Evolutionary conservation across 495 filamentous ascomycete genomes (phyloP).

Genomic region (Cairneyella variabilis): DNA sequence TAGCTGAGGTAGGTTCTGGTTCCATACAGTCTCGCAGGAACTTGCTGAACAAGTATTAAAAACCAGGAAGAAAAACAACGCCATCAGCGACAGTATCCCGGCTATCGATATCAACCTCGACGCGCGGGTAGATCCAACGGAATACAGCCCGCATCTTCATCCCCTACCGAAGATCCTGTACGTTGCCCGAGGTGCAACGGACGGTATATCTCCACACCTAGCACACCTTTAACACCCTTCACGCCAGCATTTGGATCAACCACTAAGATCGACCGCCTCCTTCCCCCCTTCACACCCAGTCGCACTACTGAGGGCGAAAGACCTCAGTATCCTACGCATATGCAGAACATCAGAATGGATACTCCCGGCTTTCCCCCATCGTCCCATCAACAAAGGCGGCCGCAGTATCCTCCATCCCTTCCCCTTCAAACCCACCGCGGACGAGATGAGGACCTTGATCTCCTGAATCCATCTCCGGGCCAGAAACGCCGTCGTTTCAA

Average conservation of each 20-base stretch:
- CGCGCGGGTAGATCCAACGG: slow-evolving; percentile 52
- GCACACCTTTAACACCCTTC: slow-evolving; percentile 49
- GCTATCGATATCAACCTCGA: slow-evolving; percentile 91
- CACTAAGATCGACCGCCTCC: slow-evolving; percentile 6
- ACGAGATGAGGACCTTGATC: slow-evolving; percentile 38
- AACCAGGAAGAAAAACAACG: slow-evolving; percentile 84
- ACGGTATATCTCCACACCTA: slow-evolving; percentile 54
- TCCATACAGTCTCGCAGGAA: background rate
- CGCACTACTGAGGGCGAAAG: slow-evolving; percentile 6
- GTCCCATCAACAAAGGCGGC: slow-evolving; percentile 26
- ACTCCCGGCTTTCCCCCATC: slow-evolving; percentile 7
- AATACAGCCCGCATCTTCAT: slow-evolving; percentile 29
- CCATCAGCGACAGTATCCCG: slow-evolving; percentile 86
- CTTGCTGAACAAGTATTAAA: background rate
- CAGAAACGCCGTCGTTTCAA: slow-evolving; percentile 55
- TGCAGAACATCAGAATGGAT: slow-evolving; percentile 20
- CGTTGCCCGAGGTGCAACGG: slow-evolving; percentile 63
- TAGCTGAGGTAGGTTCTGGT: slow-evolving; percentile 65
- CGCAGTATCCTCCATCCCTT: slow-evolving; percentile 29
- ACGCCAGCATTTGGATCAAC: slow-evolving; percentile 9
- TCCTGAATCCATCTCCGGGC: slow-evolving; percentile 46
- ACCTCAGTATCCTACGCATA: slow-evolving; percentile 11
- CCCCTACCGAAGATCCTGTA: slow-evolving; percentile 38
- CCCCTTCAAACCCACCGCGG: slow-evolving; percentile 27
- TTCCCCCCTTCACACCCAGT: slow-evolving; percentile 11